A percentile compares a stretch with the other conserved stretches of the same genome.
Conservation (phyloP, 177 flowering plant genomes). For the Tripterygium wilfordii region DNA sequence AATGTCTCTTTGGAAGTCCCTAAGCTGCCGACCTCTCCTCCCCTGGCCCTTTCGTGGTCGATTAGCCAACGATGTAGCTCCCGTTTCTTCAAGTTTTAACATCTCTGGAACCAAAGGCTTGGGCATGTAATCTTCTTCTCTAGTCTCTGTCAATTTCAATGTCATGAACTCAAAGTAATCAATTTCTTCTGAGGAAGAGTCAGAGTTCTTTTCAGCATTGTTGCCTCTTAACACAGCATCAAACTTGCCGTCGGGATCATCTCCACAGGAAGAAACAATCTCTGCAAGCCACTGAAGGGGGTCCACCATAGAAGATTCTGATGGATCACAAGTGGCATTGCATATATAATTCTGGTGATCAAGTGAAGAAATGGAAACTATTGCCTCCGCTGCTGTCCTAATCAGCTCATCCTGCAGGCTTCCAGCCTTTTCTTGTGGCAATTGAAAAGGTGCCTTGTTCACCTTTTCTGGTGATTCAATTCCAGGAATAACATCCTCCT, state of each 20-base stretch:
- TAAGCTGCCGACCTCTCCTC: slow-evolving; percentile 79
- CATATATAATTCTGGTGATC: slow-evolving; percentile 3
- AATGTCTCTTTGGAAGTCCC: slow-evolving; percentile 75
- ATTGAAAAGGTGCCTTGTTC: slow-evolving; percentile 8
- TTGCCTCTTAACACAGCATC: slow-evolving; percentile 8
- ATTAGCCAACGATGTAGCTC: slow-evolving; percentile 13
- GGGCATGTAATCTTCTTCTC: slow-evolving; percentile 60
- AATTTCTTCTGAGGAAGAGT: slow-evolving; percentile 16
- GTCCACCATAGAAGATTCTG: slow-evolving; percentile 20
- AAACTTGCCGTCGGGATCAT: slow-evolving; percentile 21
- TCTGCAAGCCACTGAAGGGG: slow-evolving; percentile 49
- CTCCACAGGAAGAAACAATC: slow-evolving; percentile 24
- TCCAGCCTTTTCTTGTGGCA: slow-evolving; percentile 11
- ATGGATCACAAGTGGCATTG: slow-evolving; percentile 3
- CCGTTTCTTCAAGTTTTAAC: slow-evolving; percentile 41
- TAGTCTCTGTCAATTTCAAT: slow-evolving; percentile 52
- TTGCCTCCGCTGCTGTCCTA: slow-evolving; percentile 49
- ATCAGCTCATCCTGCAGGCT: slow-evolving; percentile 18
- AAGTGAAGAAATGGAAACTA: slow-evolving; percentile 45
- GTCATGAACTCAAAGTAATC: slow-evolving; percentile 82
- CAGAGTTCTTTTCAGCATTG: slow-evolving; percentile 14
- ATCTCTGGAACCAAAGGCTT: slow-evolving; percentile 39
- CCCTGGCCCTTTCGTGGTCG: slow-evolving; percentile 60
- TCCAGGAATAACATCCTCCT: slow-evolving; percentile 19
- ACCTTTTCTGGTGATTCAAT: slow-evolving; percentile 13